phyloP scores from a whole-genome alignment of 495 filamentous ascomycete genomes.

The Xylaria longipes region DNA sequence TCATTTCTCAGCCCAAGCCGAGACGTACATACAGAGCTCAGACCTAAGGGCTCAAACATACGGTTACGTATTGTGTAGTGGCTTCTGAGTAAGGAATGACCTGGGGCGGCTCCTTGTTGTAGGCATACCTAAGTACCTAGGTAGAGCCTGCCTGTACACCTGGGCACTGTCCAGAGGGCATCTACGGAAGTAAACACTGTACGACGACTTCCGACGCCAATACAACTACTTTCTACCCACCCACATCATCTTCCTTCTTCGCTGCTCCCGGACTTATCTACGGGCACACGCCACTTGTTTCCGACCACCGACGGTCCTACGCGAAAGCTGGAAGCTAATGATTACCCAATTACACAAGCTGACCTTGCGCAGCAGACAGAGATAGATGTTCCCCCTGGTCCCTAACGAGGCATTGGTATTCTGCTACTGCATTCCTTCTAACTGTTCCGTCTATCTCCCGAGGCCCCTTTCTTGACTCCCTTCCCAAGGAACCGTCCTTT shows the following conservation, averaged over 20 bases:
- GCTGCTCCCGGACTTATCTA: constrained; percentile 34
- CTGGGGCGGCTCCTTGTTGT: background rate
- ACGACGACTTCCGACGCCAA: background rate
- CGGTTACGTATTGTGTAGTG: background rate
- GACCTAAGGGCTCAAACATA: background rate
- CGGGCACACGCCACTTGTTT: constrained; percentile 39
- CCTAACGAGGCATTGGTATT: background rate
- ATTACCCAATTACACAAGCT: constrained; percentile 22
- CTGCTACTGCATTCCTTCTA: background rate
- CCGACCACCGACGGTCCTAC: constrained; percentile 34
- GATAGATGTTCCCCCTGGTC: background rate
- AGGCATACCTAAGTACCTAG: too few species aligned
- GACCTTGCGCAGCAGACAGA: background rate
- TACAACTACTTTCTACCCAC: background rate
- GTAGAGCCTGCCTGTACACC: background rate
- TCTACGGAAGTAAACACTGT: background rate
- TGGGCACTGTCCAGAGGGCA: background rate
- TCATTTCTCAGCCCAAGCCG: background rate
- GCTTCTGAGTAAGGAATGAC: background rate
- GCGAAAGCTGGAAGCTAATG: constrained; percentile 27
- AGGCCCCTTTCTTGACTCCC: constrained; percentile 4
- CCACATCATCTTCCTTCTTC: constrained; percentile 10
- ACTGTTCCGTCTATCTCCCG: background rate
- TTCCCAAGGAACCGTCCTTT: background rate
- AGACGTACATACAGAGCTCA: background rate